Evolutionary conservation across 2,329 filamentous ascomycete genomes (phyloP), one percentile per base, ranked within the genome.

Genomic region (Neofusicoccum sp.): DNA sequence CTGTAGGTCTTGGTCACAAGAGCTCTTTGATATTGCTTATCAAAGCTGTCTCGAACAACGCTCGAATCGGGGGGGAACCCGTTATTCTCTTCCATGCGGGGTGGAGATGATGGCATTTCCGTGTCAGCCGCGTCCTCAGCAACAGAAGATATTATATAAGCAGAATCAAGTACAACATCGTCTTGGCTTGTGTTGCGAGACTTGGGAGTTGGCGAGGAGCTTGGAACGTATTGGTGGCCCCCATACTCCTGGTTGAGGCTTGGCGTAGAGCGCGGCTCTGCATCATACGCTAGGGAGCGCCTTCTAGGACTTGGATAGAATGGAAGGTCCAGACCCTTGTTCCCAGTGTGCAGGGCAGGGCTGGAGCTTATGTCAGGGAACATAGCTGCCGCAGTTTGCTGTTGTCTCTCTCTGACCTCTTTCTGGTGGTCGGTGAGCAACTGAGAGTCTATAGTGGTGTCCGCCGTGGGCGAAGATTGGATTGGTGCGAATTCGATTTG

Each of bases 401-500:
- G 83, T 72, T 96, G 92, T 56, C 89, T 84, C 68, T 91, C 87
- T 49, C 87, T 85, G 45, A 94, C 87, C 69, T 96, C 92, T 70
- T 84, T 89, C 73, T 96, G 92, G 47, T 87, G 85, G 39, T 93
- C 90, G 0, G 92, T 96, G 54, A 96, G 79, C 16, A 88, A 77
- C 68, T 95, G 92, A 0, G 90, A 92, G 62, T 91, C 88, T 2
- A 83, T 71, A 3, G 71, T 68, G 22, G 74, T 72, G 0, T 74
- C 77, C 12, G 78, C 75, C 4, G 81, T 77, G 3, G 83, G 78
- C 0, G 88, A 86, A 11, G 87, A 86, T 34, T 85, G 83, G 50
- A 94, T 89, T 0, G 86, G 79, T 2, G 89, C 86, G 70, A 95
- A 95, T 47, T 91, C 84, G 31, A 96, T 84, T 70, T 96, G 92